A percentile compares a stretch with the other conserved stretches of the same genome.
Conservation (phyloP, 495 filamentous ascomycete species). For the Xanthoparmelia taractica region DNA sequence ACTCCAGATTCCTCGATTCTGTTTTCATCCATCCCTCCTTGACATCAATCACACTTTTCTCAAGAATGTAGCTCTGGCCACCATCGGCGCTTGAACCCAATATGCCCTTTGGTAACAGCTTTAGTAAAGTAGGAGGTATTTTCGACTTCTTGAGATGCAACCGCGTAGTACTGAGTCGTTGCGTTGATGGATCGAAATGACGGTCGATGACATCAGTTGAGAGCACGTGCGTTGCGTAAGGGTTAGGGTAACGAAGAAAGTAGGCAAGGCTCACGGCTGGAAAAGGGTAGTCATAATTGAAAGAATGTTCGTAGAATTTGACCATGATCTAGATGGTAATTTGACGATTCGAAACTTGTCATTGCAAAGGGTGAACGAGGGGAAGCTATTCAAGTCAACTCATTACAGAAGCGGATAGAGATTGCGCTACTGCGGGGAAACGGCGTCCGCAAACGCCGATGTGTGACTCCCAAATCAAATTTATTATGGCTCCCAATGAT, state of each 20-base stretch:
- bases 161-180: slow-evolving; percentile 78
- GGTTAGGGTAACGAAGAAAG: slow-evolving; percentile 98
- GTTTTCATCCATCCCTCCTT: slow-evolving; percentile 83
- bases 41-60: slow-evolving; percentile 82
- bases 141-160: slow-evolving; percentile 92
- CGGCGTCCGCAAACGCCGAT: slow-evolving; percentile 10
- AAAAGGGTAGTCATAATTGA: slow-evolving; percentile 86
- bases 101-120: slow-evolving; percentile 72
- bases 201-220: slow-evolving; percentile 92
- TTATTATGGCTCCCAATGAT: no score
- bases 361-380: slow-evolving; percentile 3
- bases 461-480: not conserved
- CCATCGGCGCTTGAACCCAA: slow-evolving; percentile 56
- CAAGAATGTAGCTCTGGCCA: slow-evolving; percentile 77
- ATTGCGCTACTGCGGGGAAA: slow-evolving; percentile 11
- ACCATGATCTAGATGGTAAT: slow-evolving; percentile 45
- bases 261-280: slow-evolving; percentile 91
- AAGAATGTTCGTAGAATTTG: slow-evolving; percentile 82
- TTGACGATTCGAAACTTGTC: not conserved
- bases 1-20: slow-evolving; percentile 78
- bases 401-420: not conserved
- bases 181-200: slow-evolving; percentile 67
- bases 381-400: not conserved
- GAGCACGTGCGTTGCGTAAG: slow-evolving; percentile 88
- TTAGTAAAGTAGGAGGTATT: slow-evolving; percentile 72